These are phyloP conservation scores for Entelexis paramagnoliae DNA, from an alignment of 1,139 yeast species.

Conservation along the genomic window DNA sequence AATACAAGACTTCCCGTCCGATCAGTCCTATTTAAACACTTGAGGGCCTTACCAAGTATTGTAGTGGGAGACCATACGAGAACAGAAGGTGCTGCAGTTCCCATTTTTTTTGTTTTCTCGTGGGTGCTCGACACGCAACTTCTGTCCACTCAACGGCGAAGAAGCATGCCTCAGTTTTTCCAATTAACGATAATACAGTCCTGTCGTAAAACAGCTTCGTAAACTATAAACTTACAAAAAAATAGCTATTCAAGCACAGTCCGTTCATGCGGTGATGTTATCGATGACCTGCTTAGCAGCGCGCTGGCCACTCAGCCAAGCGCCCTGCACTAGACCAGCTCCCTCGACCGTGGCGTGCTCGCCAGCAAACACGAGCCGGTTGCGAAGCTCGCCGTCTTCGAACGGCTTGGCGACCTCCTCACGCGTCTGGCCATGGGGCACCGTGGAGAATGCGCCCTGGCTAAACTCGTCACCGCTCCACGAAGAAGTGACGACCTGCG, in stretches of 20 bases:
- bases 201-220: too few species aligned
- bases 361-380: constrained; percentile 62
- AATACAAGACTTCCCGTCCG: constrained; percentile 6
- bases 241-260: neutral
- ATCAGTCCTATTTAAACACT: constrained; percentile 4
- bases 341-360: constrained; percentile 72
- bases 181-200: too few species aligned
- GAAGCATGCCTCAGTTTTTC: too few species aligned
- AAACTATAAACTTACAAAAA: too few species aligned
- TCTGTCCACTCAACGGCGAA: too few species aligned
- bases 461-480: constrained; percentile 68
- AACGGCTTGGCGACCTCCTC: constrained; percentile 47
- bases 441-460: constrained; percentile 65
- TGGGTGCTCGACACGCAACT: too few species aligned
- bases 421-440: constrained; percentile 59
- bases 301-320: constrained; percentile 63
- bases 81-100: constrained; percentile 6
- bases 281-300: constrained; percentile 41
- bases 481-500: constrained; percentile 44
- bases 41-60: constrained; percentile 6
- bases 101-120: neutral
- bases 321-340: constrained; percentile 82
- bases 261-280: neutral
- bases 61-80: constrained; percentile 6
- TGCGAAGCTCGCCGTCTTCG: constrained; percentile 43